Conservation (phyloP, 192 early-diverging fungal genomes). For the Coemansia javaensis region DNA sequence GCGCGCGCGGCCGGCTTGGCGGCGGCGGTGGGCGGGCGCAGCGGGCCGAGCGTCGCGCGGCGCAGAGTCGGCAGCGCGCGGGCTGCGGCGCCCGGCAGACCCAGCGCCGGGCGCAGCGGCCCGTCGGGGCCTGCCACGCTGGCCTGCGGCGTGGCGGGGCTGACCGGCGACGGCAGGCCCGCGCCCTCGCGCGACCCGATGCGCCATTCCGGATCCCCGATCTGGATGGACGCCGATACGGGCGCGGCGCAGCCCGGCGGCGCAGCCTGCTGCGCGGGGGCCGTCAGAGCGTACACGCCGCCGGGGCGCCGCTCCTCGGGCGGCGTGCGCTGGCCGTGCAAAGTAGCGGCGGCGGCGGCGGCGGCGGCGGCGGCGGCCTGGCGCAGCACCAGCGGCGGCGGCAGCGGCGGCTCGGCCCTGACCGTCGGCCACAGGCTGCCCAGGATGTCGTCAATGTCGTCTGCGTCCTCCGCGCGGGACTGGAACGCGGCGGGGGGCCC, state of each 20-base stretch:
- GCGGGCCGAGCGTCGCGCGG: conserved; percentile 27
- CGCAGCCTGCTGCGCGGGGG: conserved; percentile 1
- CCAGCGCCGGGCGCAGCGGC: not conserved
- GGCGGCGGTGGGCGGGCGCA: not conserved
- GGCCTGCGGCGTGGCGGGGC: conserved; percentile 6
- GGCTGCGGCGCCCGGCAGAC: not conserved
- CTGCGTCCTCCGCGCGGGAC: conserved; percentile 16
- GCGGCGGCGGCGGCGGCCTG: not conserved
- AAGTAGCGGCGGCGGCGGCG: conserved; percentile 1
- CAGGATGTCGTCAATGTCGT: conserved; percentile 50
- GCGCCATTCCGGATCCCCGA: conserved; percentile 50
- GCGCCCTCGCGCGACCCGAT: conserved; percentile 38
- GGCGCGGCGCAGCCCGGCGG: conserved; percentile 10
- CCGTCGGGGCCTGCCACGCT: not conserved
- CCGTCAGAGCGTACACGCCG: not conserved
- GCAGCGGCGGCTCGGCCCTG: not conserved
- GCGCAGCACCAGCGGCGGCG: not conserved
- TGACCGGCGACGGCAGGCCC: conserved; percentile 30
- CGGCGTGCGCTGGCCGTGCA: conserved; percentile 22
- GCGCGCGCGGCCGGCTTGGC: conserved; percentile 5
- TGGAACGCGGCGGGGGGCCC: not conserved
- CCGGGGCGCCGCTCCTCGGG: conserved; percentile 25
- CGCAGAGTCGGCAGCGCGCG: conserved; percentile 18
- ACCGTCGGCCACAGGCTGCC: conserved; percentile 41
- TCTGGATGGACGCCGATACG: conserved; percentile 38